Base-by-base conservation (phyloP, 2,329 filamentous ascomycete species). In the Penicillium capsulatum region DNA sequence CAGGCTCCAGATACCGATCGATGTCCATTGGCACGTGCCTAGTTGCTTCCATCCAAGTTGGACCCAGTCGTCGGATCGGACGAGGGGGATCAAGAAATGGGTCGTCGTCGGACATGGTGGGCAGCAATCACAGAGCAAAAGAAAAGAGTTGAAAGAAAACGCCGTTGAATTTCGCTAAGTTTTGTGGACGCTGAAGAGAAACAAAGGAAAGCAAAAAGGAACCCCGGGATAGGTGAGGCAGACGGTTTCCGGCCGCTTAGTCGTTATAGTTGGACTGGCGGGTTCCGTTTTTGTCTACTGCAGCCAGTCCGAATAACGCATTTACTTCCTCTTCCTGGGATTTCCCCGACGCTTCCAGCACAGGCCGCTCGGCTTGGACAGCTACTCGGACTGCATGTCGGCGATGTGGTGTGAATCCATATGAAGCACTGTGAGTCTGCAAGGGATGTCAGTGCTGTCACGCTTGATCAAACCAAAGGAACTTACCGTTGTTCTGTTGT, bases 181-280 rank as follows among this genome's bases (percentile, higher is more conserved):
- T 22, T 5, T 22, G 19, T 22, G 5, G 19, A 22, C 19, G 19
- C 19, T 22, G 19, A 22, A 22, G 19, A 22, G 19, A 22, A 22
- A 22, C 19, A 22, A 22, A 9, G 9, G 9, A 22, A 22, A 9
- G 19, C 5, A 22, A 22, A 22, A 22, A 22, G 19, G 19, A 22
- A 22, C n/a, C n/a, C n/a, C n/a, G n/a, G n/a, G n/a, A n/a, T n/a
- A n/a, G n/a, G n/a, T n/a, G n/a, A n/a, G n/a, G n/a, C n/a, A n/a
- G n/a, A n/a, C n/a, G n/a, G 9, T 22, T 22, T 22, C 19, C 19
- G 9, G 9, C 19, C 19, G 19, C 17, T 50, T 50, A 74, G 47
- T 80, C 76, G 44, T 80, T 80, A 48, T 79, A 79, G 51, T 79
- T 79, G 5, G 73, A 72, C 46, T 72, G 64, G 3, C 73, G 69